Evolutionary conservation across 2,329 filamentous ascomycete species (phyloP).

Genomic region (Trichoderma afroharzianum): DNA sequence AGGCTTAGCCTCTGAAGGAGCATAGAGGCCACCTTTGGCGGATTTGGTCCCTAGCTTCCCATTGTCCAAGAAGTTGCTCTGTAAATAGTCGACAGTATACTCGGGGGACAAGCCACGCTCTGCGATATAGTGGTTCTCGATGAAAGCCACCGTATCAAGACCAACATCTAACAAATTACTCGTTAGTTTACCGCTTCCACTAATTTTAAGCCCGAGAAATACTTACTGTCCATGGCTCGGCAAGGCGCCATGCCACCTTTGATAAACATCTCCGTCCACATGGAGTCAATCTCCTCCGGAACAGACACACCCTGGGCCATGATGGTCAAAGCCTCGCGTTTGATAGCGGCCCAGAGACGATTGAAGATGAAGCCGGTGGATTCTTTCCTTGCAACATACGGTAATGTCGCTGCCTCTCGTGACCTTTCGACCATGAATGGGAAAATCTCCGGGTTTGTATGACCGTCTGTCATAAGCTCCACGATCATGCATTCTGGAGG

Average conservation of each 20-base stretch:
- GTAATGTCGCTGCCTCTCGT: constrained; percentile 38
- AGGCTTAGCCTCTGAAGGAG: neutral
- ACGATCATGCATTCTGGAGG: constrained; percentile 44
- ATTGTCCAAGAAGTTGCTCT: neutral
- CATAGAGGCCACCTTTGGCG: neutral
- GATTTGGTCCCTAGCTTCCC: neutral
- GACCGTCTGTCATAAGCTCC: constrained; percentile 51
- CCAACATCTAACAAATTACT: constrained; percentile 34
- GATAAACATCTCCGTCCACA: constrained; percentile 41
- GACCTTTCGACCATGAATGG: constrained; percentile 41
- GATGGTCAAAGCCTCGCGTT: constrained; percentile 48
- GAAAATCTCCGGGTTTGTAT: constrained; percentile 41
- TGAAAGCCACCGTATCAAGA: constrained; percentile 50
- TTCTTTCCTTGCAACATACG: constrained; percentile 42
- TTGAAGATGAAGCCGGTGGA: constrained; percentile 55
- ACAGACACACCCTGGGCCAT: constrained; percentile 47
- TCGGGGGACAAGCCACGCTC: constrained; percentile 41
- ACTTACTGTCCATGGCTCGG: constrained; percentile 37
- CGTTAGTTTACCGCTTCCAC: neutral
- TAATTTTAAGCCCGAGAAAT: constrained; percentile 23
- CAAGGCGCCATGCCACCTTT: constrained; percentile 23
- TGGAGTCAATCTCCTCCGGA: constrained; percentile 46
- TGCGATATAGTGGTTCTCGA: constrained; percentile 50
- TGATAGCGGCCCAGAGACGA: constrained; percentile 54
- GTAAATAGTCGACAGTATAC: neutral